Evolutionary conservation across 2,329 filamentous ascomycete genomes (phyloP), one percentile per base, ranked within the genome.

Genomic region (Fusarium sp.): DNA sequence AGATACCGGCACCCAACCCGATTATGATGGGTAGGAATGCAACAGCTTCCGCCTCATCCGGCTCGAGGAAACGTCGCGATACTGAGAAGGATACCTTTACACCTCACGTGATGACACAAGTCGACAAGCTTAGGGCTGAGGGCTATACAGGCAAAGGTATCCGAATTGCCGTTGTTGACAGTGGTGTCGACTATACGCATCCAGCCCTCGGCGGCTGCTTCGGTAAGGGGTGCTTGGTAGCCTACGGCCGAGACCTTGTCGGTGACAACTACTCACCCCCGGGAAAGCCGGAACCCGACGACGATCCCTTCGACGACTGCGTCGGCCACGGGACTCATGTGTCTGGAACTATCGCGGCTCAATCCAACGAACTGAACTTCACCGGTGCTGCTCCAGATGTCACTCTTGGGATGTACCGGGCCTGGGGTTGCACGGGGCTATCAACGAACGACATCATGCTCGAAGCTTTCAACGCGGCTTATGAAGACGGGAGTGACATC

Each of bases 151-250:
- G 87, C 37, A 83, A 84, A 69, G 87, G 87, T 32, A 82, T 88
- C 79, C 86, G 85, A 71, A 81, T 89, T 71, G 87, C 80, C 45
- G 80, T 89, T 20, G 82, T 89, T 45, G 87, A 88, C 76, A 86
- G 84, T n/a, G 87, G 87, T 71, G 83, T 90, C 59, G 90, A 92
- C 78, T 92, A 91, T 78, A 85, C 82, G 1, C 90, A 92, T 76
- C 88, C 89, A 3, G 88, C 88, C 20, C 85, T 92, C 4, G 90
- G 90, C 5, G 89, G 89, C 61, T 90, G 90, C 75, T 91, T 91
- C 76, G 90, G 90, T 4, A 76, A 84, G 5, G 88, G 87, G 11
- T 91, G 86, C 77, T 81, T 91, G 57, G 87, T 92, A 30, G 83
- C 84, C 5, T 87, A 85, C 70, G 90, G 90, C 11, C 83, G 83